Conservation (phyloP, 805 yeast species). For the Saccharomycopsis fibuligera region DNA sequence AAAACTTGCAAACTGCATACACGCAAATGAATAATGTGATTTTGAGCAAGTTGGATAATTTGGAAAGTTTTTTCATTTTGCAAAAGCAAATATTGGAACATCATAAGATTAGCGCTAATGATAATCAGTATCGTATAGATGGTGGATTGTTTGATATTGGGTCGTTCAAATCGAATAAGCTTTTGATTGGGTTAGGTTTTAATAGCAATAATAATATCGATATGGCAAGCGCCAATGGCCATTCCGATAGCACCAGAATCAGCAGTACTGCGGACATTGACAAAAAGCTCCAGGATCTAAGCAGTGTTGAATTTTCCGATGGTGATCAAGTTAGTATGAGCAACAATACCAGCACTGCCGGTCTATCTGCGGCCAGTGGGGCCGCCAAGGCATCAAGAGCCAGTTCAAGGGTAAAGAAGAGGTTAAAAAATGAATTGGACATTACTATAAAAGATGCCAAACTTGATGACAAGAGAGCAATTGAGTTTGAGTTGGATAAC, state of each 20-base stretch:
- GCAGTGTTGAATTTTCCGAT: background rate
- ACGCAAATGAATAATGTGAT: slow-evolving; percentile 4
- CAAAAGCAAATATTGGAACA: slow-evolving; percentile 12
- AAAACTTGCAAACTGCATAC: background rate
- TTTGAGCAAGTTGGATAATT: slow-evolving; percentile 12
- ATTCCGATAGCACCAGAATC: no score
- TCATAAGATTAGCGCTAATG: background rate
- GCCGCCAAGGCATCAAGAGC: background rate
- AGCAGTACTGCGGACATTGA: no score
- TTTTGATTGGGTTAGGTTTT: background rate
- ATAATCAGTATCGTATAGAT: no score
- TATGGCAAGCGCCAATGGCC: no score
- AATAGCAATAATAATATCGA: no score
- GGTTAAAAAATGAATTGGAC: slow-evolving; percentile 12
- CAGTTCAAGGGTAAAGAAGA: slow-evolving; percentile 3
- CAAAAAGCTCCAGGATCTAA: background rate
- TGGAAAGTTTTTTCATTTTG: slow-evolving; percentile 16
- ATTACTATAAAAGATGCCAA: slow-evolving; percentile 12
- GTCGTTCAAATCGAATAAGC: background rate
- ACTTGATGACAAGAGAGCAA: background rate
- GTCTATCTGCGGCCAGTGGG: background rate
- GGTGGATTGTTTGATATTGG: background rate
- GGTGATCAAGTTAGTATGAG: background rate
- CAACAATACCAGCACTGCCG: background rate
- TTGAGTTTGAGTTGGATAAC: slow-evolving; percentile 11